These are phyloP conservation scores for Leucaena leucocephala DNA, from an alignment of 306 rosid genomes.

Conservation along the genomic window DNA sequence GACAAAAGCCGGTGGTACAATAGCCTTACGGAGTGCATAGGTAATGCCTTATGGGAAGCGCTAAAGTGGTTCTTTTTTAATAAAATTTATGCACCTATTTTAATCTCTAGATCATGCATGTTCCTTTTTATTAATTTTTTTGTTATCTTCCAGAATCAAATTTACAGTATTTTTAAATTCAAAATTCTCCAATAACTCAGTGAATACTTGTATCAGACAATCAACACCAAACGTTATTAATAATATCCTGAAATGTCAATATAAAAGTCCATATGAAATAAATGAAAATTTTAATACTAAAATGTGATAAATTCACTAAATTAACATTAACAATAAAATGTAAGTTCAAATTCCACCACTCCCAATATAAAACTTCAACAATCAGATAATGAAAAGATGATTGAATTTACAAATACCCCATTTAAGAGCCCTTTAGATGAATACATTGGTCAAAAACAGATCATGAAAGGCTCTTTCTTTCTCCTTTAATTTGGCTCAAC, in stretches of 20 bases:
- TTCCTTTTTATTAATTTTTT: too few relatives aligned
- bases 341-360: slow-evolving; percentile 11
- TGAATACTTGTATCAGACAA: too few relatives aligned
- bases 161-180: too few relatives aligned
- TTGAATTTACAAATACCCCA: slow-evolving; percentile 13
- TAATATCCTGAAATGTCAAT: neutral
- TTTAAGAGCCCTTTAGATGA: slow-evolving; percentile 8
- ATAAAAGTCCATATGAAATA: slow-evolving; percentile 29
- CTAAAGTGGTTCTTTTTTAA: too few relatives aligned
- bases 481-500: slow-evolving; percentile 93
- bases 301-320: slow-evolving; percentile 20
- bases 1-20: too few relatives aligned
- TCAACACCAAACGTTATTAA: too few relatives aligned
- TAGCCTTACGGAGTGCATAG: too few relatives aligned
- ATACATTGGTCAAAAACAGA: slow-evolving; percentile 91
- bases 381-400: slow-evolving; percentile 28
- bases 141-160: too few relatives aligned
- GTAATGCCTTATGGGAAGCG: too few relatives aligned
- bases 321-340: slow-evolving; percentile 1
- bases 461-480: slow-evolving; percentile 92
- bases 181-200: too few relatives aligned
- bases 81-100: too few relatives aligned
- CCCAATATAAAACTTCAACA: slow-evolving; percentile 28
- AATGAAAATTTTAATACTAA: slow-evolving; percentile 10
- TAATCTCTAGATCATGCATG: too few relatives aligned